phyloP scores from a whole-genome alignment of 1,139 yeast species.

The Scheffersomyces parashehatae region DNA sequence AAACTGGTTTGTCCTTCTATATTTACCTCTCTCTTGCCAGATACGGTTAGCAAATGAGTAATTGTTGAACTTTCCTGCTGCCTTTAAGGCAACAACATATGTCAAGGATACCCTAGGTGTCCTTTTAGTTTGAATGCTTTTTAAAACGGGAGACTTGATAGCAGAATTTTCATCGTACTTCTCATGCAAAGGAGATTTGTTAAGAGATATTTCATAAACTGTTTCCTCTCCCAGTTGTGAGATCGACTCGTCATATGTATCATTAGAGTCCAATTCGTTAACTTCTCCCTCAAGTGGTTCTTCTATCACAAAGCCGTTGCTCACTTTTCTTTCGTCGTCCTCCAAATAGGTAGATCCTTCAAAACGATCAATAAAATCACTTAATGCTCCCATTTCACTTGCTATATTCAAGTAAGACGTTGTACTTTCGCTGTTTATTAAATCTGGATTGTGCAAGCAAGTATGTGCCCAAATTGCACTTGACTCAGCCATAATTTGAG shows the following conservation, averaged over 20 bases:
- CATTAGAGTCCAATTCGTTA: slow-evolving; percentile 7
- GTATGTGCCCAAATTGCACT: slow-evolving; percentile 72
- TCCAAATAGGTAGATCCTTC: slow-evolving; percentile 48
- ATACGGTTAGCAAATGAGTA: slow-evolving; percentile 59
- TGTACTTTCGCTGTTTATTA: slow-evolving; percentile 43
- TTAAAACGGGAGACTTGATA: slow-evolving; percentile 30
- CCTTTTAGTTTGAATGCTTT: slow-evolving; percentile 12
- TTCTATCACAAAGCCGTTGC: slow-evolving; percentile 14
- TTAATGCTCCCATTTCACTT: slow-evolving; percentile 43
- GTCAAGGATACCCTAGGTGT: slow-evolving; percentile 51
- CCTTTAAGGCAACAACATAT: slow-evolving; percentile 65
- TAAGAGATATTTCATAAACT: slow-evolving; percentile 6
- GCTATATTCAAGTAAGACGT: slow-evolving; percentile 59
- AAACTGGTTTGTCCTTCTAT: slow-evolving; percentile 57
- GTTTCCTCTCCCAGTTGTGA: slow-evolving; percentile 9
- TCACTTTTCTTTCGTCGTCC: slow-evolving; percentile 21
- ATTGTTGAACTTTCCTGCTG: slow-evolving; percentile 58
- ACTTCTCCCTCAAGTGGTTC: slow-evolving; percentile 21
- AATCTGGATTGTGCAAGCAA: slow-evolving; percentile 38
- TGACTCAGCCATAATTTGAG: slow-evolving; percentile 68
- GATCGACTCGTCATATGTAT: slow-evolving; percentile 4
- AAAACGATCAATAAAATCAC: slow-evolving; percentile 54
- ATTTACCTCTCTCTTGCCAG: slow-evolving; percentile 79
- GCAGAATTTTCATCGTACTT: slow-evolving; percentile 3
- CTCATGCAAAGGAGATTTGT: slow-evolving; percentile 13